Evolutionary conservation across 768 basidiomycete genomes (phyloP), one percentile per base, ranked within the genome.

Genomic region (Exidia glandulosa): DNA sequence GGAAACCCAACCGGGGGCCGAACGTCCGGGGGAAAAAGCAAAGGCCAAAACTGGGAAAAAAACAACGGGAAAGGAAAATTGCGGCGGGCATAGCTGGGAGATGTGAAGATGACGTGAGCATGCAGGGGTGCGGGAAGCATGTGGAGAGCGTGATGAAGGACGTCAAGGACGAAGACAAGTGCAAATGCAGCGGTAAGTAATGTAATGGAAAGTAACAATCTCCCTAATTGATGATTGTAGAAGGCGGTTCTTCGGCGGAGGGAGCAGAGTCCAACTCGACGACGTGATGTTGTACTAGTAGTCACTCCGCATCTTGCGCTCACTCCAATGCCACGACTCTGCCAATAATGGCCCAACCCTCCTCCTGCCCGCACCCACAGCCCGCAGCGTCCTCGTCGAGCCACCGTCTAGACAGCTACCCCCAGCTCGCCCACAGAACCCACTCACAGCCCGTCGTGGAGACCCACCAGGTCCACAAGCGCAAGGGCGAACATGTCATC

Each of bases 41-140:
- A n/a, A n/a, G n/a, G n/a, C n/a, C n/a, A n/a, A n/a, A n/a, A n/a
- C n/a, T n/a, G n/a, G 41, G 19, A 45, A 19, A 14, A 88, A 88
- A 77, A 81, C 73, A 29, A 88, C 84, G 23, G 89, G 87, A 88
- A 75, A 68, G 75, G 87, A 87, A 68, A 67, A 79, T 71, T 47
- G 65, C 55, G 33, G 61, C 63, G 48, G 58, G 62, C 62, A 54
- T 67, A 64, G 66, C 31, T 34, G 34, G n/a, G 57, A 64, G 61
- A 62, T 60, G 63, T 57, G 55, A 66, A 66, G 59, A 63, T 58
- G 63, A 61, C 57, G 63, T 57, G 57, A 56, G 56, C 37, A 45
- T 59, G 64, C 74, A 88, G 87, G 87, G 87, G 56, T 89, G 87
- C 63, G 87, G 87, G 10, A 65, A 66, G 60, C 87, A 89, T 71